Conservation (phyloP, 768 basidiomycete species). For the Trametes gibbosa region DNA sequence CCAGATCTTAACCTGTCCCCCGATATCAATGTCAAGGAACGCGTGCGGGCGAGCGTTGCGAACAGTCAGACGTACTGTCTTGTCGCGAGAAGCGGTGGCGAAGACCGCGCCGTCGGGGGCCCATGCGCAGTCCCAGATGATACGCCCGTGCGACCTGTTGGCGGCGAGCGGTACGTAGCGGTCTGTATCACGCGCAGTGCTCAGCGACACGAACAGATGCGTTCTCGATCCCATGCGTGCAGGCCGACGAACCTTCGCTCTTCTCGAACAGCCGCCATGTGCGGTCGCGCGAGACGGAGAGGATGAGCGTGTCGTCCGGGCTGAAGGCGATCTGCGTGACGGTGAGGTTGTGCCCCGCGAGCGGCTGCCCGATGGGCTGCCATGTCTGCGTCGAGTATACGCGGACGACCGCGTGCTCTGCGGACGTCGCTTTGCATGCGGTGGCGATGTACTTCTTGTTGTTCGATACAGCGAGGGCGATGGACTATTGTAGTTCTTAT, state of each 20-base stretch:
- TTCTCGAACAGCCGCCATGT: slow-evolving; percentile 82
- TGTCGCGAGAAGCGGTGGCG: slow-evolving; percentile 93
- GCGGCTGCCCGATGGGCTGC: slow-evolving; percentile 65
- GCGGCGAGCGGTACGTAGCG: slow-evolving; percentile 63
- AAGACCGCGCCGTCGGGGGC: slow-evolving; percentile 72
- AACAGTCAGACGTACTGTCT: slow-evolving; percentile 56
- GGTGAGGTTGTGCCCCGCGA: slow-evolving; percentile 84
- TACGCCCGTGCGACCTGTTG: slow-evolving; percentile 85
- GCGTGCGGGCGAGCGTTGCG: neutral
- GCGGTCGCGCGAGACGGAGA: slow-evolving; percentile 90
- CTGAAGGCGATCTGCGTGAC: slow-evolving; percentile 91
- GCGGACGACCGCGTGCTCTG: slow-evolving; percentile 88
- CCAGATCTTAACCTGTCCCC: slow-evolving; percentile 86
- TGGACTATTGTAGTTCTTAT: slow-evolving; percentile 49
- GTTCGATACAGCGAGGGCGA: slow-evolving; percentile 75
- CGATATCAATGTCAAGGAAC: neutral
- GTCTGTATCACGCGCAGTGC: slow-evolving; percentile 5
- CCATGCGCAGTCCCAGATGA: slow-evolving; percentile 97
- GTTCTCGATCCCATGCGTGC: no score
- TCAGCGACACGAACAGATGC: neutral
- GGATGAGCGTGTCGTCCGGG: slow-evolving; percentile 70
- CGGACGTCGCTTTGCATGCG: slow-evolving; percentile 82
- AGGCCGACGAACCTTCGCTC: slow-evolving; percentile 13
- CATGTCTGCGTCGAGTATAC: slow-evolving; percentile 73
- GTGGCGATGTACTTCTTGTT: slow-evolving; percentile 74